Evolutionary conservation across 2,329 filamentous ascomycete species (phyloP).

Genomic region (Paraconiothyrium brasiliense): DNA sequence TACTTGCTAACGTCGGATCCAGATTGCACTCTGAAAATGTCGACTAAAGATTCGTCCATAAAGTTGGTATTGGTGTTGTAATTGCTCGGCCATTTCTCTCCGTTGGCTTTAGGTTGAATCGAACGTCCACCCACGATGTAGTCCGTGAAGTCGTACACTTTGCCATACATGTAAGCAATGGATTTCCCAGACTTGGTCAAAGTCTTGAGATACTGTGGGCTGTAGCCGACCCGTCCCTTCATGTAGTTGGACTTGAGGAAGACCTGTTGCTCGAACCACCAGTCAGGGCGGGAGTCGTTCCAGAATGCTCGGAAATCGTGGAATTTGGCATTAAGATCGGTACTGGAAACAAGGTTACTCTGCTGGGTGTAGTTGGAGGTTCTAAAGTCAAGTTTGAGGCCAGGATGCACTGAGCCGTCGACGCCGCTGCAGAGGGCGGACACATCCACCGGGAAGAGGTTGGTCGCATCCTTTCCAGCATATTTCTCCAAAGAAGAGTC

Average conservation of each 20-base stretch:
- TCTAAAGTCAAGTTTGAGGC: conserved; percentile 86
- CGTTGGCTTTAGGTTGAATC: background rate
- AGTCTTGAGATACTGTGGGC: conserved; percentile 76
- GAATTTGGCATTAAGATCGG: conserved; percentile 79
- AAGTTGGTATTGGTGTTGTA: conserved; percentile 71
- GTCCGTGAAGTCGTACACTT: conserved; percentile 88
- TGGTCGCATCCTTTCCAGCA: conserved; percentile 85
- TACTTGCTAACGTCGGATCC: conserved; percentile 84
- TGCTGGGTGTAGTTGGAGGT: conserved; percentile 77
- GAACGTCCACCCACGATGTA: conserved; percentile 79
- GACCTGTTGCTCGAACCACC: conserved; percentile 90
- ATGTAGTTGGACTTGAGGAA: conserved; percentile 80
- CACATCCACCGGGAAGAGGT: conserved; percentile 92
- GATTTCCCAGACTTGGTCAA: conserved; percentile 71
- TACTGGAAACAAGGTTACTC: conserved; percentile 69
- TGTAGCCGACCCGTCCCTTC: conserved; percentile 89
- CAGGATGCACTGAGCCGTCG: conserved; percentile 71
- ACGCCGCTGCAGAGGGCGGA: conserved; percentile 87
- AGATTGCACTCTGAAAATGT: conserved; percentile 78
- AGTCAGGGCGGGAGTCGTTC: conserved; percentile 84
- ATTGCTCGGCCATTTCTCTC: conserved; percentile 6
- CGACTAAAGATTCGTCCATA: conserved; percentile 78
- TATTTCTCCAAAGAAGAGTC: conserved; percentile 76
- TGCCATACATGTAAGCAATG: conserved; percentile 80
- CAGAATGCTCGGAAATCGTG: conserved; percentile 92